These are phyloP conservation scores for Monosporascus cannonballus DNA, from an alignment of 2,329 filamentous ascomycete species.

Conservation along the genomic window DNA sequence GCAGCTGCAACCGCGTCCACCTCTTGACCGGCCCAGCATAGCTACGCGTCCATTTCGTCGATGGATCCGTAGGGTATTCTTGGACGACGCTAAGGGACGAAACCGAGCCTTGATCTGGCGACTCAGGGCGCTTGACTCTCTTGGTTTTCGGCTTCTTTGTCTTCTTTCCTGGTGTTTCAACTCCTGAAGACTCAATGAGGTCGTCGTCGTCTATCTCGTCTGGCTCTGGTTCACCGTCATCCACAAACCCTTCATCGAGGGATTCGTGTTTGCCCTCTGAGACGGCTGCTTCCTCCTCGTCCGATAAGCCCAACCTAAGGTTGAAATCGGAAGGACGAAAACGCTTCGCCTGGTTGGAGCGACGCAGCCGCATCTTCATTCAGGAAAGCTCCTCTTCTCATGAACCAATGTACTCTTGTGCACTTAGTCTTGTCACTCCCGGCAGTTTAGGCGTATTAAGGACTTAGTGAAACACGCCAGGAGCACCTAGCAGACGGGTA, in stretches of 20 bases:
- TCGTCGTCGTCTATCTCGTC: slow-evolving; percentile 1
- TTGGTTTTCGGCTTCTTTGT: slow-evolving; percentile 1
- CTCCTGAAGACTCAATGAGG: background rate
- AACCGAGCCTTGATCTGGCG: slow-evolving; percentile 5
- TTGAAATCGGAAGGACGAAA: slow-evolving; percentile 16
- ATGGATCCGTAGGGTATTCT: slow-evolving; percentile 24
- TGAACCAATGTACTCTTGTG: background rate
- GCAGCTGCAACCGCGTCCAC: slow-evolving; percentile 23
- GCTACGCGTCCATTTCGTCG: slow-evolving; percentile 26
- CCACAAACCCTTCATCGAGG: slow-evolving; percentile 22
- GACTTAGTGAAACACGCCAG: no score
- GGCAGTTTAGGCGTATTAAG: no score
- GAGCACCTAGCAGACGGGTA: no score
- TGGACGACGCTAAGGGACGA: slow-evolving; percentile 17
- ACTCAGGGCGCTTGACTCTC: slow-evolving; percentile 12
- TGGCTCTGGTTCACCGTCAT: background rate
- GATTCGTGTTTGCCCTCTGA: slow-evolving; percentile 8
- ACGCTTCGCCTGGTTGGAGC: slow-evolving; percentile 22
- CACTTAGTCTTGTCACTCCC: no score
- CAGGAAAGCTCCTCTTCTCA: background rate
- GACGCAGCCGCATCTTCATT: slow-evolving; percentile 21
- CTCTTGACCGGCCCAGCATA: slow-evolving; percentile 27
- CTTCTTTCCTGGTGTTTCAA: background rate
- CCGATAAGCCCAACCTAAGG: slow-evolving; percentile 13
- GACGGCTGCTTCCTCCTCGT: slow-evolving; percentile 13